phyloP scores from a whole-genome alignment of 2,329 filamentous ascomycete species.

The Trichoderma koningii region DNA sequence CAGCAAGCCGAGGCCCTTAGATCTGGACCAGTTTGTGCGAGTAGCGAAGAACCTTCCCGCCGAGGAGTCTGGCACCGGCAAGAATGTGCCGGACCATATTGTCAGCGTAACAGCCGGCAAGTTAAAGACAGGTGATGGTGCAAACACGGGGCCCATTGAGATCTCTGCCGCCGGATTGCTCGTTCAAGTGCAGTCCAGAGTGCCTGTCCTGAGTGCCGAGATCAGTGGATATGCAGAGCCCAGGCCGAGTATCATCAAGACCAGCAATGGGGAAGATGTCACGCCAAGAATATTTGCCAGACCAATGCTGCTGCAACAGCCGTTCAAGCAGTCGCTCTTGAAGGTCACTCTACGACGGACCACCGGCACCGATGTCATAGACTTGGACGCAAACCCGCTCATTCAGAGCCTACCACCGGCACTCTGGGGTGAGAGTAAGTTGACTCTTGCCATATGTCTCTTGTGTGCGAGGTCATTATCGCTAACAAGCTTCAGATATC shows the following conservation, averaged over 20 bases:
- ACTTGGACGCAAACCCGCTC: background rate
- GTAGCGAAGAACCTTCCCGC: background rate
- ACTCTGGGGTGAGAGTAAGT: background rate
- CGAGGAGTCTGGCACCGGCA: background rate
- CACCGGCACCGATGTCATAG: background rate
- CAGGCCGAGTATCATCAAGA: background rate
- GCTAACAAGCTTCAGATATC: background rate
- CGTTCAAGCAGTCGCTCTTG: background rate
- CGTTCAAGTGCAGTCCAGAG: background rate
- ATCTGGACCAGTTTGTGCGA: background rate
- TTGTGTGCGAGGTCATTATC: background rate
- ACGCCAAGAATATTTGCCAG: background rate
- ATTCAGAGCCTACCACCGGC: background rate
- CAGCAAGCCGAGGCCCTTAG: background rate
- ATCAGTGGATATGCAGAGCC: background rate
- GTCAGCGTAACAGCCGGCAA: background rate
- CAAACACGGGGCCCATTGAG: background rate
- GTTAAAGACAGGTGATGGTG: background rate
- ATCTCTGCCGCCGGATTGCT: background rate
- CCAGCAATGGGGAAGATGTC: background rate
- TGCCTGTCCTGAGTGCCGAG: background rate
- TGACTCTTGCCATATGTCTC: background rate
- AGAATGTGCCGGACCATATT: background rate
- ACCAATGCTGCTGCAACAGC: background rate
- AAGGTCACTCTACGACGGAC: background rate